A percentile compares a stretch with the other conserved stretches of the same genome.
These are phyloP conservation scores for Pestalotiopsis sp. DNA, from an alignment of 2,329 filamentous ascomycete genomes.

Conservation along the genomic window DNA sequence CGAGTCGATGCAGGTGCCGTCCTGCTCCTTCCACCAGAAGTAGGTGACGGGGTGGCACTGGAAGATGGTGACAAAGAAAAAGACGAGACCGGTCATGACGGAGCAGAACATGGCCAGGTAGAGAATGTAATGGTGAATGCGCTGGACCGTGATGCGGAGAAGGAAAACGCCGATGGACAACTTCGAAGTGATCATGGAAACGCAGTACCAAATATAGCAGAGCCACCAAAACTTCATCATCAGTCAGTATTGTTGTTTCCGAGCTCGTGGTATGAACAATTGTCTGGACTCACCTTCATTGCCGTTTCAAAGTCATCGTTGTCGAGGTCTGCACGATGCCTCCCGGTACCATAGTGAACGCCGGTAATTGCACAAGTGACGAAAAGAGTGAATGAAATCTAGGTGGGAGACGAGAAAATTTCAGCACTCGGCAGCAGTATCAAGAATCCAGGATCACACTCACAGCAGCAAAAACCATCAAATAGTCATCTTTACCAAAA, in stretches of 20 bases:
- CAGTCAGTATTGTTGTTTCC: neutral
- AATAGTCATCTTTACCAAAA: conserved; percentile 15
- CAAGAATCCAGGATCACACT: neutral
- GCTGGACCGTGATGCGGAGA: conserved; percentile 21
- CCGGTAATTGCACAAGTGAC: conserved; percentile 14
- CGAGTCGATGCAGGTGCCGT: conserved; percentile 26
- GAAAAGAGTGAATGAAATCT: conserved; percentile 15
- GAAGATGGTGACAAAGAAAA: conserved; percentile 24
- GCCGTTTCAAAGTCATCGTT: conserved; percentile 5
- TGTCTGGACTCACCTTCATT: conserved; percentile 14
- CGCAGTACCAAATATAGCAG: conserved; percentile 21
- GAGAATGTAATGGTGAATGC: conserved; percentile 21
- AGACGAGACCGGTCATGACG: conserved; percentile 20
- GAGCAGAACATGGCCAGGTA: conserved; percentile 19
- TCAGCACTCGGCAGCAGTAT: neutral
- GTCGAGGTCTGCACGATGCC: conserved; percentile 7
- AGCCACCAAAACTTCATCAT: conserved; percentile 14
- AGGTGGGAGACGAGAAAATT: neutral
- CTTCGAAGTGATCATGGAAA: conserved; percentile 23
- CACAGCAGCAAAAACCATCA: conserved; percentile 16
- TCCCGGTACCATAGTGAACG: conserved; percentile 15
- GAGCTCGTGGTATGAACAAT: neutral
- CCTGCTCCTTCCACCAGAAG: conserved; percentile 23
- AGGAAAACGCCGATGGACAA: conserved; percentile 24
- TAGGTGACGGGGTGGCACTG: conserved; percentile 23